Evolutionary conservation across 225 moss, liverwort and hornwort genomes (phyloP).

Genomic region (Sphagnum tenellum): DNA sequence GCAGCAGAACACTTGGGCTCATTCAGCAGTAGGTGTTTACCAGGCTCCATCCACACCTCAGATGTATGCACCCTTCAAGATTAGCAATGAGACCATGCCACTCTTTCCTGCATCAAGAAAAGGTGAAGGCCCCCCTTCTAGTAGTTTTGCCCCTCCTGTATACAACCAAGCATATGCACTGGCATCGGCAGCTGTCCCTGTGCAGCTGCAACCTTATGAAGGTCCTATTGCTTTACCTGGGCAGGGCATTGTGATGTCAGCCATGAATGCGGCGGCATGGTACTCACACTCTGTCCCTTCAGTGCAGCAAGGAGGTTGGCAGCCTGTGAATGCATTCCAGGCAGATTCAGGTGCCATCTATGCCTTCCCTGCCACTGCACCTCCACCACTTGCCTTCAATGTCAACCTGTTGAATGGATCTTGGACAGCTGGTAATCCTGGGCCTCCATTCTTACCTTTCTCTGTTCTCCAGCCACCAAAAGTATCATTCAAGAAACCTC

Average conservation of each 20-base stretch:
- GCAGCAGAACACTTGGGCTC: neutral
- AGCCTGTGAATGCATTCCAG: constrained; percentile 21
- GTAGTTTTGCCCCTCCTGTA: constrained; percentile 10
- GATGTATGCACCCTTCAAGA: constrained; percentile 9
- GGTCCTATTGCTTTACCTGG: constrained; percentile 10
- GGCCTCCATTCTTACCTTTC: constrained; percentile 30
- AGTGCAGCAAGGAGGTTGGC: constrained; percentile 18
- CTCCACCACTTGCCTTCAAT: constrained; percentile 15
- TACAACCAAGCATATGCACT: constrained; percentile 20
- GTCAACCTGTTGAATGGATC: constrained; percentile 11
- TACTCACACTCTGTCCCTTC: constrained; percentile 7
- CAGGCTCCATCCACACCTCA: constrained; percentile 2
- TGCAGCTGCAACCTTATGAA: constrained; percentile 26
- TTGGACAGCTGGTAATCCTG: constrained; percentile 21
- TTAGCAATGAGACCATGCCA: constrained; percentile 11
- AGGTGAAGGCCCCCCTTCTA: constrained; percentile 13
- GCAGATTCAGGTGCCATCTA: constrained; percentile 20
- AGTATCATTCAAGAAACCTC: constrained; percentile 39
- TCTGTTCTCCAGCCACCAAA: constrained; percentile 37
- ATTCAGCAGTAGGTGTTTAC: constrained; percentile 4
- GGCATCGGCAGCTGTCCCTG: constrained; percentile 16
- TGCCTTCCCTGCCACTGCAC: constrained; percentile 16
- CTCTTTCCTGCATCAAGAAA: constrained; percentile 24
- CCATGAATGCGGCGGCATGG: constrained; percentile 21
- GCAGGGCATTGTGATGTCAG: constrained; percentile 20